Base-by-base conservation (phyloP, 306 rosid species). In the Dalbergia cultrata region DNA sequence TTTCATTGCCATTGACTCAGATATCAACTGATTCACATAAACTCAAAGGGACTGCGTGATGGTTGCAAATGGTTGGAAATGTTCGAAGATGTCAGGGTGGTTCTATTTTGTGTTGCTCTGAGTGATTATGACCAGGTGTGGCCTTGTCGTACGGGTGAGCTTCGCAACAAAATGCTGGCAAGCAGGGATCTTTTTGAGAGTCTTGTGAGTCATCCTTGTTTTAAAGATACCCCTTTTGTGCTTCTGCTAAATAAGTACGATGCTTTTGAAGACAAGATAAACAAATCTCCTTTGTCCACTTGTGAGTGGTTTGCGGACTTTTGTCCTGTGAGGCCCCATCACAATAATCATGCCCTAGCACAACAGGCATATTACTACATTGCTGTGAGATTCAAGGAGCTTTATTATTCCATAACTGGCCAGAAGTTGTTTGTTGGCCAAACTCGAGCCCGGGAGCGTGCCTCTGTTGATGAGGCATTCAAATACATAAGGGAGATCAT, bases 51-150 rank as follows among this genome's bases (percentile, higher is more conserved):
- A 68, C 85, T 91, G 74, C 88, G 67, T 56, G 97, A 93, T 22
- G 95, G 95, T 78, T 90, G 95, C 87, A 93, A 93, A 85, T 93
- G 98, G 98, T 80, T 93, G 74, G 89, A 88, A 85, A 93, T 93
- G 98, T 93, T 93, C 52, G 98, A 91, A 89, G 98, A 91, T 67
- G 93, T 89, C 83, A 88, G 93, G 84, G 85, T 87, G 47, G 89
- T 92, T 77, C 71, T 93, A 76, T 91, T 93, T 80, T 93, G 98
- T 81, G 97, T 89, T 74, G 84, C 97, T 45, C 82, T 93, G 85
- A 90, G 92, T 79, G 98, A 93, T 83, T 93, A 89, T 11, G 93
- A 90, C 77, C 98, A 91, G 77, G 45, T 87, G 88, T 91, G 91
- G 92, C 81, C 82, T 22, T 75, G 79, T 26, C 80, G 87, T 77